A percentile compares a stretch with the other conserved stretches of the same genome.
phyloP scores from a whole-genome alignment of 139 green algal genomes.

The Asterochloris sp. region DNA sequence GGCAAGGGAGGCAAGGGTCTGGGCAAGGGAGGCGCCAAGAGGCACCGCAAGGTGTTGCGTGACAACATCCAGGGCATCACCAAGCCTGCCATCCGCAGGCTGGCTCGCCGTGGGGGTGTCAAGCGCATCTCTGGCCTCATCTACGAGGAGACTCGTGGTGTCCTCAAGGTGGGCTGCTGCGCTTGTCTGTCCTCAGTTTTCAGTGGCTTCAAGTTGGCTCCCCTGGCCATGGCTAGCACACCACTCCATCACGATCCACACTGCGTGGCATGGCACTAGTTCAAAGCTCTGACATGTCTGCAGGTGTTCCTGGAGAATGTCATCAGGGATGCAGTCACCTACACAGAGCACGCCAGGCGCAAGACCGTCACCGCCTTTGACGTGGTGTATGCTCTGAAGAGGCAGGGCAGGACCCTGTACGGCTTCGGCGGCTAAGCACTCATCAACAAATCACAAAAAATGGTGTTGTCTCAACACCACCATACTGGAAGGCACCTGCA shows the following conservation, averaged over 20 bases:
- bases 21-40: conserved; percentile 88
- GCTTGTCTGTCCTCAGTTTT: not conserved
- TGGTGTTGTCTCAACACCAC: no score
- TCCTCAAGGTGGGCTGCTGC: conserved; percentile 36
- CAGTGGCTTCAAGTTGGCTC: no score
- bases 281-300: conserved; percentile 28
- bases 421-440: conserved; percentile 84
- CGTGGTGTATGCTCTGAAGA: conserved; percentile 94
- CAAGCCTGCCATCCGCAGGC: conserved; percentile 77
- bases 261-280: not conserved
- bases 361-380: conserved; percentile 97
- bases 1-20: conserved; percentile 95
- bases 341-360: conserved; percentile 94
- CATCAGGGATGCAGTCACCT: conserved; percentile 93
- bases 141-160: conserved; percentile 83
- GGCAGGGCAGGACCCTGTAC: conserved; percentile 95
- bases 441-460: not conserved
- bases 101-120: conserved; percentile 81
- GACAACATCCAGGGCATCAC: conserved; percentile 85
- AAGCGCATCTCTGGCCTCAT: conserved; percentile 87
- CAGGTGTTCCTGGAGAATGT: conserved; percentile 94
- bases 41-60: conserved; percentile 84
- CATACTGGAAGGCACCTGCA: no score
- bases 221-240: no score
- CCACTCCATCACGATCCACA: not conserved